phyloP scores from a whole-genome alignment of 176 grass and related monocot genomes.

The Oryza meyeriana region DNA sequence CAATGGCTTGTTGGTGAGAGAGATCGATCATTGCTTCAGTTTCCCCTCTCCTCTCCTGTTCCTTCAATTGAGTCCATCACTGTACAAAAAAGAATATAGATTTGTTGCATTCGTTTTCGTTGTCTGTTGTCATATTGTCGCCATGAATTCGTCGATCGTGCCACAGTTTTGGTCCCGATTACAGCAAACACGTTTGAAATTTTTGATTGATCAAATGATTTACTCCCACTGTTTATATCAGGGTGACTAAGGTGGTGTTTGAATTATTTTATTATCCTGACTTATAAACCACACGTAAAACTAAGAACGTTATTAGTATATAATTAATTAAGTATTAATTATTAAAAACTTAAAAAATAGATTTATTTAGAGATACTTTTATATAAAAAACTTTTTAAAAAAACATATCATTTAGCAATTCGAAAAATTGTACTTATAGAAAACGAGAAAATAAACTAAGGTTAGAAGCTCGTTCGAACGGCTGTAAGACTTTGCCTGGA shows the following conservation, averaged over 20 bases:
- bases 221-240: neutral
- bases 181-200: neutral
- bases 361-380: no score
- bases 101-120: conserved; percentile 22
- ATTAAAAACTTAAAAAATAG: no score
- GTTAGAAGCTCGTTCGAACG: no score
- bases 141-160: conserved; percentile 4
- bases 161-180: conserved; percentile 47
- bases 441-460: no score
- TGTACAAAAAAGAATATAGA: conserved; percentile 24
- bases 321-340: no score
- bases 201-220: neutral
- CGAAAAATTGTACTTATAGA: no score
- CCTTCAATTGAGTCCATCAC: conserved; percentile 3
- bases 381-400: no score
- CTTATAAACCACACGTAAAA: no score
- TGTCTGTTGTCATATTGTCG: neutral
- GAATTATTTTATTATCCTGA: no score
- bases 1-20: neutral
- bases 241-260: no score
- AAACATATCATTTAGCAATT: no score
- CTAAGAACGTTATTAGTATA: no score
- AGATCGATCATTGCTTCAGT: conserved; percentile 20
- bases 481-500: neutral
- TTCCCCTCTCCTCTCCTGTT: neutral